These are phyloP conservation scores for Ambrosiella cleistominuta DNA, from an alignment of 2,329 filamentous ascomycete genomes.

Conservation along the genomic window DNA sequence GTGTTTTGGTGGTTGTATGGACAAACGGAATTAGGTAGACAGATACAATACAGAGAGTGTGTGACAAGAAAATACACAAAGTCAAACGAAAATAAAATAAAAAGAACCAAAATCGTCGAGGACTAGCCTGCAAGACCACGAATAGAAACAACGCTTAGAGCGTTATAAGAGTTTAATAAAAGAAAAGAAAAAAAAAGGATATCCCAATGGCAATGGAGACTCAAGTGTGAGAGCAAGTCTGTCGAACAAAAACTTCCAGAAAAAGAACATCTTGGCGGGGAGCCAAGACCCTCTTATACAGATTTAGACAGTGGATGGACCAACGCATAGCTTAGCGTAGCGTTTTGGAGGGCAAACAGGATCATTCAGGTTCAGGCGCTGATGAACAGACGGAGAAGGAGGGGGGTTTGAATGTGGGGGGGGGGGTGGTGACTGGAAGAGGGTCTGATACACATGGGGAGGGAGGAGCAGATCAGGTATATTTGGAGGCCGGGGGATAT, in stretches of 20 bases:
- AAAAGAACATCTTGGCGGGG: not conserved
- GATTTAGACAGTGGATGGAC: not conserved
- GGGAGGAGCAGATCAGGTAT: too few species aligned
- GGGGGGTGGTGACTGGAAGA: too few species aligned
- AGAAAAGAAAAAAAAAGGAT: conserved; percentile 3
- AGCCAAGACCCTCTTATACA: not conserved
- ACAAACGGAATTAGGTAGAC: not conserved
- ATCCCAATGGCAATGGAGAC: not conserved
- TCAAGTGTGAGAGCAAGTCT: conserved; percentile 2
- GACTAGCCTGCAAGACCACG: conserved; percentile 16
- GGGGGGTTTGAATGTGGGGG: too few species aligned
- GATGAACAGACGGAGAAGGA: too few species aligned
- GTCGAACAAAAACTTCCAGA: not conserved
- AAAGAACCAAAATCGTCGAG: conserved; percentile 16
- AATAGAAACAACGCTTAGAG: not conserved
- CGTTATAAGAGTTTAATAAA: not conserved
- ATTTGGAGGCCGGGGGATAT: too few species aligned
- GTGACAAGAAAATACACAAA: not conserved
- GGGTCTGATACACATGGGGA: too few species aligned
- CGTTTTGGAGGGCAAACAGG: too few species aligned
- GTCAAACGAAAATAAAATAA: not conserved
- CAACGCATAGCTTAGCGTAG: not conserved
- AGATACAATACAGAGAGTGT: not conserved
- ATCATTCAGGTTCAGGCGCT: too few species aligned
- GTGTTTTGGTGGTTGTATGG: not conserved